A percentile compares a stretch with the other conserved stretches of the same genome.
Evolutionary conservation across 2,329 filamentous ascomycete genomes (phyloP).

Genomic region (Talaromyces sp.): DNA sequence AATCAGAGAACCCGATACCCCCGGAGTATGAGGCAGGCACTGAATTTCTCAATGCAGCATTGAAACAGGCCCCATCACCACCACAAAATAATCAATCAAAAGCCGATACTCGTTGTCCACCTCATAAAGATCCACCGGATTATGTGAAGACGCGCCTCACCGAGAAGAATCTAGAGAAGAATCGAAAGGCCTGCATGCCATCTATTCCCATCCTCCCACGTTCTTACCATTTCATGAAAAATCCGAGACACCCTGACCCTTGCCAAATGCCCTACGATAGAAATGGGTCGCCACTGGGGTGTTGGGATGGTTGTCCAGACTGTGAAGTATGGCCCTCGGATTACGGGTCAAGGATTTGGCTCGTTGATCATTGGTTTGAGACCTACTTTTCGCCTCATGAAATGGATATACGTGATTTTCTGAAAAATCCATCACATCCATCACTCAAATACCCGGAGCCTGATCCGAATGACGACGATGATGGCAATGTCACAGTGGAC

Average conservation of each 20-base stretch:
- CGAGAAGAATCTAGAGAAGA: neutral
- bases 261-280: neutral
- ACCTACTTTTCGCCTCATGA: neutral
- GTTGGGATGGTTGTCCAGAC: constrained; percentile 11
- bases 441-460: neutral
- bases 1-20: neutral
- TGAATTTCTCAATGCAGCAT: neutral
- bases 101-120: neutral
- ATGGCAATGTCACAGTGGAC: neutral
- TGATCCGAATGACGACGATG: neutral
- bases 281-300: neutral
- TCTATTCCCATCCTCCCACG: neutral
- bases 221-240: neutral
- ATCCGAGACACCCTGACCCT: neutral
- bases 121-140: neutral
- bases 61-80: neutral
- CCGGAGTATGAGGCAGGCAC: neutral
- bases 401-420: neutral
- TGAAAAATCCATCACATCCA: neutral
- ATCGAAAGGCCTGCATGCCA: neutral
- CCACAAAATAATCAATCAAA: neutral
- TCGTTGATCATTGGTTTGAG: constrained; percentile 6
- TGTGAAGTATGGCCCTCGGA: neutral
- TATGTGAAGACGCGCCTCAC: neutral
- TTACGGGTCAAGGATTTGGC: neutral